phyloP scores from a whole-genome alignment of 2,329 filamentous ascomycete genomes.

The Emergomyces pasteurianus region DNA sequence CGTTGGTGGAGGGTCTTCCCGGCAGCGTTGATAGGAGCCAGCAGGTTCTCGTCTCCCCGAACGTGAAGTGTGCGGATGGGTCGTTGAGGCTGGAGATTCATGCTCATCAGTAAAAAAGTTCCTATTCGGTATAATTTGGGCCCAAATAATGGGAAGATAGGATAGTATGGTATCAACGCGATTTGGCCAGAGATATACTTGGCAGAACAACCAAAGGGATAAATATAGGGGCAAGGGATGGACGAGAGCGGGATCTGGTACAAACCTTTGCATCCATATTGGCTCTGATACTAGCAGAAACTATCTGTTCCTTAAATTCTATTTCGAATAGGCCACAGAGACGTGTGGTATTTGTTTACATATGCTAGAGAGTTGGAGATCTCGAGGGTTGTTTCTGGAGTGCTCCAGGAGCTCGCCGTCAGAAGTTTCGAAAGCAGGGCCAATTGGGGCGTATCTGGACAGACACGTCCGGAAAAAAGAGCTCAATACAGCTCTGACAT shows the following conservation, averaged over 20 bases:
- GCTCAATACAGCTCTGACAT: slow-evolving; percentile 1
- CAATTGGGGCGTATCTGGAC: slow-evolving; percentile 1
- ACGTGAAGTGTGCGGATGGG: slow-evolving; percentile 47
- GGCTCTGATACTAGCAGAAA: not conserved
- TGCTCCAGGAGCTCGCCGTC: not conserved
- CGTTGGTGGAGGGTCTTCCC: slow-evolving; percentile 61
- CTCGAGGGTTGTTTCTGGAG: not conserved
- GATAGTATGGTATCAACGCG: not conserved
- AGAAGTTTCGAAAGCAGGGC: slow-evolving; percentile 8
- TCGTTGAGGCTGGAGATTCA: slow-evolving; percentile 52
- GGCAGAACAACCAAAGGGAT: slow-evolving; percentile 2
- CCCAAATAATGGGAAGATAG: not conserved
- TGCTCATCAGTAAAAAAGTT: slow-evolving; percentile 10
- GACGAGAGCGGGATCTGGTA: not conserved
- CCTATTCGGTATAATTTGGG: slow-evolving; percentile 17
- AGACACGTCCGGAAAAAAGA: not conserved
- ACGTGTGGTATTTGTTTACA: slow-evolving; percentile 3
- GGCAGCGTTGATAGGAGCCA: slow-evolving; percentile 31
- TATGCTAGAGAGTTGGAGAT: not conserved
- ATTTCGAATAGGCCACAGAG: slow-evolving; percentile 1
- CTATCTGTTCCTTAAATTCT: not conserved
- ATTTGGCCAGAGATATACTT: not conserved
- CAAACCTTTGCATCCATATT: slow-evolving; percentile 39
- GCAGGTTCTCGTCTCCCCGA: slow-evolving; percentile 59
- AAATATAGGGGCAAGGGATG: not conserved